Conservation (phyloP, 352 stramenopile species). For the Hyaloperonospora brassicae region DNA sequence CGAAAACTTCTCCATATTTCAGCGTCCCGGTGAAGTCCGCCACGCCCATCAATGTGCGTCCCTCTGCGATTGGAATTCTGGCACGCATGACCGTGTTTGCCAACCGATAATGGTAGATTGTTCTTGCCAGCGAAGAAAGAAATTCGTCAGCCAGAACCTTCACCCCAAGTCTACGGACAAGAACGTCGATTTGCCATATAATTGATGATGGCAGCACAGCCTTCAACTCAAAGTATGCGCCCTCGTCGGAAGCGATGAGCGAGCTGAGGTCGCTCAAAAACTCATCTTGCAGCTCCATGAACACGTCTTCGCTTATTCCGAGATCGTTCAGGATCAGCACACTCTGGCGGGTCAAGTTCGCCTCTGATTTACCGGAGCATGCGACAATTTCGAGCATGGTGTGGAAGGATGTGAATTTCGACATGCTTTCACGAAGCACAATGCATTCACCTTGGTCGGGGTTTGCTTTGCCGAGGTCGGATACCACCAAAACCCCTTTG, state of each 20-base stretch:
- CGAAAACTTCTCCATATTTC: slow-evolving; percentile 64
- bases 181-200: slow-evolving; percentile 33
- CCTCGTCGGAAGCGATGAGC: slow-evolving; percentile 43
- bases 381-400: slow-evolving; percentile 66
- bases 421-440: slow-evolving; percentile 58
- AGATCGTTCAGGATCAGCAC: slow-evolving; percentile 62
- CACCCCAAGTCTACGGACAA: slow-evolving; percentile 33
- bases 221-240: slow-evolving; percentile 47
- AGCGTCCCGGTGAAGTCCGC: slow-evolving; percentile 68
- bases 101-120: slow-evolving; percentile 64
- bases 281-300: slow-evolving; percentile 64
- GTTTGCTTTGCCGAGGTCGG: slow-evolving; percentile 20
- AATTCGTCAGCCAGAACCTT: slow-evolving; percentile 39
- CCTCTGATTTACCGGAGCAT: slow-evolving; percentile 39
- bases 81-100: slow-evolving; percentile 63
- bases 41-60: slow-evolving; percentile 69
- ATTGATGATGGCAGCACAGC: slow-evolving; percentile 25
- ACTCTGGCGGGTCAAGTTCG: slow-evolving; percentile 70
- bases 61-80: slow-evolving; percentile 63
- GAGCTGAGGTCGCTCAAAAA: slow-evolving; percentile 47
- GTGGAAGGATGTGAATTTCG: slow-evolving; percentile 56
- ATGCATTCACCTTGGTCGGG: slow-evolving; percentile 20
- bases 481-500: slow-evolving; percentile 71
- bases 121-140: slow-evolving; percentile 41
- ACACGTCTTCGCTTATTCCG: slow-evolving; percentile 48